Conservation (phyloP, 495 filamentous ascomycete genomes). For the Hyaloscypha bicolor region DNA sequence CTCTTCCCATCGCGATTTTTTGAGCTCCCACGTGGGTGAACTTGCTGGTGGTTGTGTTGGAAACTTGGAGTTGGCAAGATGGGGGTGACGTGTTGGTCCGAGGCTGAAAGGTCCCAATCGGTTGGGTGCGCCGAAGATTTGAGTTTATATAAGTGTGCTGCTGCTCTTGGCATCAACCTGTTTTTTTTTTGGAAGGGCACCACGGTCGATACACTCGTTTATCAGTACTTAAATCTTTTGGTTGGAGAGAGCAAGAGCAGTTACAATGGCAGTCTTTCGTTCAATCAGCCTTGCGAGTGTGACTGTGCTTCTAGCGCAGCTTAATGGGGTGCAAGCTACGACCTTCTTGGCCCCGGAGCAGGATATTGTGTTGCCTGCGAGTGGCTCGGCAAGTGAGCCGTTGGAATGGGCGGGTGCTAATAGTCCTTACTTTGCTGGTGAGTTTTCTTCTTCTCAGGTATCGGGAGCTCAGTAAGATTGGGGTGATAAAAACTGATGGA, state of each 20-base stretch:
- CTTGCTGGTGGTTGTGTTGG: neutral
- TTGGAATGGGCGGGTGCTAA: slow-evolving; percentile 55
- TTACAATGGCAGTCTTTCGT: slow-evolving; percentile 16
- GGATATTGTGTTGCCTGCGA: slow-evolving; percentile 43
- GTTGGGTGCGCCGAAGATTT: neutral
- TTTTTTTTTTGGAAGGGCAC: neutral
- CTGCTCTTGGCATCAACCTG: neutral
- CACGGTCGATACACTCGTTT: slow-evolving; percentile 1
- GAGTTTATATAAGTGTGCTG: neutral
- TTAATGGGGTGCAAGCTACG: slow-evolving; percentile 5
- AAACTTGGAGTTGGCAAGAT: neutral
- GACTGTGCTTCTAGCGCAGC: neutral
- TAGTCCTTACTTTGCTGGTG: slow-evolving; percentile 54
- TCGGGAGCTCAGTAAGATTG: neutral
- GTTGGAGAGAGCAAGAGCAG: neutral
- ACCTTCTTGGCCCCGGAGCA: slow-evolving; percentile 35
- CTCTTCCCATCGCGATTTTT: neutral
- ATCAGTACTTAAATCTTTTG: neutral
- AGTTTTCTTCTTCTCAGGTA: neutral
- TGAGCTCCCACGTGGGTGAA: neutral
- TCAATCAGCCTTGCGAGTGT: slow-evolving; percentile 7
- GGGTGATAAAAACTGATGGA: neutral
- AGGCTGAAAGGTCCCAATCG: neutral
- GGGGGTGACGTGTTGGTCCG: neutral
- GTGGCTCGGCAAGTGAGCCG: slow-evolving; percentile 39